These are phyloP conservation scores for Huntiella moniliformis DNA, from an alignment of 2,329 filamentous ascomycete species.

Conservation along the genomic window DNA sequence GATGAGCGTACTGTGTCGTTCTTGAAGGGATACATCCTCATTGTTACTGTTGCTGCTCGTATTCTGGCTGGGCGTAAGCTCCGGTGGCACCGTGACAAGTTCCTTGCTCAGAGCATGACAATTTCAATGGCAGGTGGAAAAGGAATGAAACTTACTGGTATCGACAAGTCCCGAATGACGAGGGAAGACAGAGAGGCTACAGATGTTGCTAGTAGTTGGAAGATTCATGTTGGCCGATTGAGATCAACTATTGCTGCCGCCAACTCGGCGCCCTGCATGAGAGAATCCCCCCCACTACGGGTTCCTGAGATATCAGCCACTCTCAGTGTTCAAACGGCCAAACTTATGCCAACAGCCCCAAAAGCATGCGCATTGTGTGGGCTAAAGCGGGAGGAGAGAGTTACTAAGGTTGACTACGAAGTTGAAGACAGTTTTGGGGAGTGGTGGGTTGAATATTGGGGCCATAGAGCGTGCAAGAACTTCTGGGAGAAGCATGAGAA, in stretches of 20 bases:
- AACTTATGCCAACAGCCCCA: conserved; percentile 54
- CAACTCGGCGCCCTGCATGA: conserved; percentile 34
- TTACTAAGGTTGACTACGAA: conserved; percentile 53
- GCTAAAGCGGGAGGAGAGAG: conserved; percentile 67
- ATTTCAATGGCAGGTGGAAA: conserved; percentile 61
- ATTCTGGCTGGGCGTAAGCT: conserved; percentile 69
- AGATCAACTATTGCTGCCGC: conserved; percentile 52
- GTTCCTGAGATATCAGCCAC: conserved; percentile 55
- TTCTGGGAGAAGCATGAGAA: conserved; percentile 71
- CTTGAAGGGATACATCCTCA: conserved; percentile 41
- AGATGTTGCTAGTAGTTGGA: conserved; percentile 61
- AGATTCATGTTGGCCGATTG: conserved; percentile 53
- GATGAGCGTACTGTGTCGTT: conserved; percentile 44
- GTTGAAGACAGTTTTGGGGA: conserved; percentile 87
- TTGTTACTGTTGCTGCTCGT: conserved; percentile 52
- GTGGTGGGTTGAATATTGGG: conserved; percentile 90
- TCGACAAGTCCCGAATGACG: conserved; percentile 66
- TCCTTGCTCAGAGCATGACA: conserved; percentile 71
- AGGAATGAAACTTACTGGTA: conserved; percentile 77
- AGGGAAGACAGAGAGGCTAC: conserved; percentile 72
- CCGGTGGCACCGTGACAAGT: conserved; percentile 79
- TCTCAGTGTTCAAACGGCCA: conserved; percentile 48
- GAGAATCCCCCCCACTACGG: conserved; percentile 22
- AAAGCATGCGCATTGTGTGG: conserved; percentile 74
- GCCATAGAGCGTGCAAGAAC: conserved; percentile 56